Conservation (phyloP, 768 basidiomycete species). For the Tylopilus vinaceipallidus region DNA sequence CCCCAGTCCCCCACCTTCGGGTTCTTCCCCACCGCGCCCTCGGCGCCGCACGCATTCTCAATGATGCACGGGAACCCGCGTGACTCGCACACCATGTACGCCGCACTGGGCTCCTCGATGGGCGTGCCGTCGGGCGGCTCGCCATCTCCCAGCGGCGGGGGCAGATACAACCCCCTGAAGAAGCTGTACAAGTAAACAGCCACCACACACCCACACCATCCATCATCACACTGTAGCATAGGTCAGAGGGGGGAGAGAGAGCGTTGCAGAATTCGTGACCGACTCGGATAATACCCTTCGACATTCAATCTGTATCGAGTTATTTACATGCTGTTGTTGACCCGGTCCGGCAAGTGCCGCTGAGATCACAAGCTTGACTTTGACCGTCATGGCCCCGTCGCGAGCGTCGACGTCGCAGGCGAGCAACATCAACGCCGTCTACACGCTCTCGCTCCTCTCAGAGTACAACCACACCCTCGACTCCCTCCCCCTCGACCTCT, state of each 20-base stretch:
- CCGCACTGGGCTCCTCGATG: constrained; percentile 41
- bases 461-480: constrained; percentile 93
- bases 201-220: no score
- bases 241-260: not conserved
- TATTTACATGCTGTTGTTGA: constrained; percentile 17
- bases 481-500: constrained; percentile 90
- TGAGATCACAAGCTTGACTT: constrained; percentile 2
- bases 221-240: constrained; percentile 29
- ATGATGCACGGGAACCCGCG: constrained; percentile 60
- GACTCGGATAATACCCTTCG: no score
- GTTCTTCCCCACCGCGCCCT: constrained; percentile 54
- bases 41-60: constrained; percentile 57
- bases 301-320: constrained; percentile 23
- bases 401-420: constrained; percentile 29
- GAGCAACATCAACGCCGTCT: constrained; percentile 43
- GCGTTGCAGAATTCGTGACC: no score
- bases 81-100: constrained; percentile 57
- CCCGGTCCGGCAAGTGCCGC: constrained; percentile 33
- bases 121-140: constrained; percentile 24
- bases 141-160: constrained; percentile 21
- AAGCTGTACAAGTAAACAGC: constrained; percentile 37
- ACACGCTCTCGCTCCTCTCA: constrained; percentile 66
- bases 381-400: constrained; percentile 36
- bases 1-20: constrained; percentile 57
- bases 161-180: constrained; percentile 32